Conservation (phyloP, 805 yeast species). For the Kluyveromyces nonfermentans region DNA sequence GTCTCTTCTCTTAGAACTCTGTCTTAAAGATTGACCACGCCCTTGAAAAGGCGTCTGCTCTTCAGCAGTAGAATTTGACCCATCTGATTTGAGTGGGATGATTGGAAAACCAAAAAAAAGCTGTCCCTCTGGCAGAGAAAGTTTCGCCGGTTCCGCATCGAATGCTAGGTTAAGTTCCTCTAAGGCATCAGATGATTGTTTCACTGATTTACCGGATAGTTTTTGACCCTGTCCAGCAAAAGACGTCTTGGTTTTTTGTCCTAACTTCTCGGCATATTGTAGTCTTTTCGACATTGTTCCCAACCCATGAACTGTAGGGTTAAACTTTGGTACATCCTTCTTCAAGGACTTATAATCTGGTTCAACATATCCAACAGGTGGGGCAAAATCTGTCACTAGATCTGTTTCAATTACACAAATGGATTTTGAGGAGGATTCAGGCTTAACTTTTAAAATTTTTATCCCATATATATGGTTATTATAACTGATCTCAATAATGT, state of each 20-base stretch:
- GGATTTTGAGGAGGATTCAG: slow-evolving; percentile 53
- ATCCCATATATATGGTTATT: slow-evolving; percentile 72
- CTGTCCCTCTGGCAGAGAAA: slow-evolving; percentile 73
- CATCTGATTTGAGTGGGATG: slow-evolving; percentile 33
- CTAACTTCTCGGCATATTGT: slow-evolving; percentile 52
- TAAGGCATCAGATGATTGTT: slow-evolving; percentile 12
- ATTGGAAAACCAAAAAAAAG: slow-evolving; percentile 91
- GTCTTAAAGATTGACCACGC: slow-evolving; percentile 67
- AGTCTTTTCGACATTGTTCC: slow-evolving; percentile 66
- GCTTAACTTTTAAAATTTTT: slow-evolving; percentile 79
- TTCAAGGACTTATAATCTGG: slow-evolving; percentile 49
- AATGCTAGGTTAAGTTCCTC: slow-evolving; percentile 39
- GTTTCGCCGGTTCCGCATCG: slow-evolving; percentile 59
- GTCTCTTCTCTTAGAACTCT: slow-evolving; percentile 60
- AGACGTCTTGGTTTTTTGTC: slow-evolving; percentile 29
- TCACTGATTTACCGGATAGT: slow-evolving; percentile 50
- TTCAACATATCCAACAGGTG: slow-evolving; percentile 97
- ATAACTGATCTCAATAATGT: slow-evolving; percentile 75
- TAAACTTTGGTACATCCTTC: slow-evolving; percentile 25
- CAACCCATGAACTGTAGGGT: slow-evolving; percentile 31
- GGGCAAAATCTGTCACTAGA: slow-evolving; percentile 93
- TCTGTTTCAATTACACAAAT: slow-evolving; percentile 96
- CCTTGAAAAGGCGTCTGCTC: slow-evolving; percentile 39
- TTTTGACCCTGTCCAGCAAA: slow-evolving; percentile 62
- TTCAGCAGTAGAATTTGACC: slow-evolving; percentile 24